Evolutionary conservation across 371 early-diverging fungal genomes (phyloP), one percentile per base, ranked within the genome.

Genomic region (Haplosporangium sp.): DNA sequence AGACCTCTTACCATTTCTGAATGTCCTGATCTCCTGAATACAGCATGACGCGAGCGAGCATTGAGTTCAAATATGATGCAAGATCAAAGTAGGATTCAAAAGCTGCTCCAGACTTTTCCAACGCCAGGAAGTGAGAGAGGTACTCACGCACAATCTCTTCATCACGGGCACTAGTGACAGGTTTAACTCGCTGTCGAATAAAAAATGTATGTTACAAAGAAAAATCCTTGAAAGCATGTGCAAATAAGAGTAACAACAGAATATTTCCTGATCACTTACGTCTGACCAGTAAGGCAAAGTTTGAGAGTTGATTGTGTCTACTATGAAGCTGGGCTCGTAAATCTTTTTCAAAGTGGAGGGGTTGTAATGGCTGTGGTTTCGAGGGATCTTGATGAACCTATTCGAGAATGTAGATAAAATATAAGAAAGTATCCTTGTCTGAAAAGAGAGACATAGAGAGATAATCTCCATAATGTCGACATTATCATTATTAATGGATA

Each of bases 371-470:
- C 27, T 9, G 35, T 74, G 63, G 17, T 48, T 53, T 17, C 71
- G 61, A 38, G 74, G 65, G 20, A 79, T 79, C 37, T 67, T 42
- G n/a, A 71, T 63, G 15, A 64, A 79, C 50, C 79, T 79, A 65
- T 47, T 27, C 39, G 20, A 37, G 3, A 15, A 58, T 10, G 15
- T 13, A 50, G n/a, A 10, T 15, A 40, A 19, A 63, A 19, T 35
- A 19, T 19, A 52, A 50, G 50, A 64, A 53, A 45, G 2, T 17
- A 35, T 35, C 35, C 9, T 34, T 55, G 55, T 34, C 27, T 55
- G 34, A 1, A 10, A 7, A 27, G 27, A 27, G 27, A 27, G 27
- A 27, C 27, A 27, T 1, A 27, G 27, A 27, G 27, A 27, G 27
- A 27, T 27, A 27, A 27, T 27, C 27, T 27, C 27, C 27, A 27